Conservation (phyloP, 2,329 filamentous ascomycete species). For the Nigrospora oryzae region DNA sequence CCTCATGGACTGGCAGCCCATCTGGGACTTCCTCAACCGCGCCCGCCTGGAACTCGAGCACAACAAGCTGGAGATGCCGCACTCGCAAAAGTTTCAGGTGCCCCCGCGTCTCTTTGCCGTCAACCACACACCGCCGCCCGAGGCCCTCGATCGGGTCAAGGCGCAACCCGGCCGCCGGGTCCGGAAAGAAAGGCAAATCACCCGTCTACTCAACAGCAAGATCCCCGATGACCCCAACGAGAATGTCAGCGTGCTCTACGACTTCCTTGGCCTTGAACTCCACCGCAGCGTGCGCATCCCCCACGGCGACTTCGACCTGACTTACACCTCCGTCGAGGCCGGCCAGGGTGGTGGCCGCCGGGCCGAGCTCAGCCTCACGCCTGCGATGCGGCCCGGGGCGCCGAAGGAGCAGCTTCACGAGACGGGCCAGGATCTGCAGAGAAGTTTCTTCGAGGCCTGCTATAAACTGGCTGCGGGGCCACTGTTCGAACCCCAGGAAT, state of each 20-base stretch:
- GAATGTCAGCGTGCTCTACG: conserved; percentile 21
- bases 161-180: background rate
- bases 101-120: conserved; percentile 15
- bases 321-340: conserved; percentile 43
- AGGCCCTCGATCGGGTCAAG: too few species aligned
- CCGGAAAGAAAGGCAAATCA: background rate
- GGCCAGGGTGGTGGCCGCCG: conserved; percentile 41
- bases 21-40: conserved; percentile 33
- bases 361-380: conserved; percentile 40
- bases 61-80: conserved; percentile 29
- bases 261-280: conserved; percentile 44
- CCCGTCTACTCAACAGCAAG: background rate
- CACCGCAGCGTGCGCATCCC: conserved; percentile 34
- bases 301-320: conserved; percentile 34
- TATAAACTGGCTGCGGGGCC: background rate
- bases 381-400: conserved; percentile 5
- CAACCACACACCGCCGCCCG: background rate
- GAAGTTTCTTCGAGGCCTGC: background rate
- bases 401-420: too few species aligned
- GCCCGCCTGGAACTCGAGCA: conserved; percentile 35
- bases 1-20: conserved; percentile 17
- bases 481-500: too few species aligned
- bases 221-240: background rate
- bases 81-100: conserved; percentile 19
- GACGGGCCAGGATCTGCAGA: too few species aligned